phyloP scores from a whole-genome alignment of 768 basidiomycete genomes.

The Phylloporus arenicola region DNA sequence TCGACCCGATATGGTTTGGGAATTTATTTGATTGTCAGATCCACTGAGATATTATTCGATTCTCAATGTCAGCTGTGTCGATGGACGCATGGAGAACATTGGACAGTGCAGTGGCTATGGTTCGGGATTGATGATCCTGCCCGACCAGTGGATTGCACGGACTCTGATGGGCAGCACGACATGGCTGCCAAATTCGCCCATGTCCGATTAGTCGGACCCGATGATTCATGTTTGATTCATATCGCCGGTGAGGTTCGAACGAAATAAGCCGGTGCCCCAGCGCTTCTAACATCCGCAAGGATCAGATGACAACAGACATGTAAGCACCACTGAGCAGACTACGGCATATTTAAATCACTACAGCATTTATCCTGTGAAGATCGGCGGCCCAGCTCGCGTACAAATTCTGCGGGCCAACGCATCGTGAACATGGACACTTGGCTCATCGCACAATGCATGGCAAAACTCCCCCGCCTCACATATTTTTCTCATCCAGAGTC shows the following conservation, averaged over 20 bases:
- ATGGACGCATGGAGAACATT: neutral
- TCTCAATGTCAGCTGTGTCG: neutral
- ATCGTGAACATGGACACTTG: constrained; percentile 5
- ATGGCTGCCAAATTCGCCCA: neutral
- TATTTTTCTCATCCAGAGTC: constrained; percentile 12
- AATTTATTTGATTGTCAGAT: neutral
- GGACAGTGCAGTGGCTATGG: neutral
- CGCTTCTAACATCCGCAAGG: neutral
- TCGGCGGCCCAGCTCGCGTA: neutral
- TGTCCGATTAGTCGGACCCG: neutral
- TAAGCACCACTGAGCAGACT: neutral
- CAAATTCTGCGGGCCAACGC: neutral
- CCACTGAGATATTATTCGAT: neutral
- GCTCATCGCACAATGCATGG: constrained; percentile 12
- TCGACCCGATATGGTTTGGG: neutral
- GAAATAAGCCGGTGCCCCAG: neutral
- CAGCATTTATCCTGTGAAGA: constrained; percentile 2
- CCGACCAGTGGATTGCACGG: neutral
- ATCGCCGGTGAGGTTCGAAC: neutral
- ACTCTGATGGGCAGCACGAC: neutral
- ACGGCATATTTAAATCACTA: neutral
- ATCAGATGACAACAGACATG: neutral
- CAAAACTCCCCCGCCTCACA: constrained; percentile 4
- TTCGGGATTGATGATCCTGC: neutral
- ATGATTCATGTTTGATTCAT: neutral